Conservation (phyloP, 805 yeast genomes). For the Zygosaccharomyces bisporus region DNA sequence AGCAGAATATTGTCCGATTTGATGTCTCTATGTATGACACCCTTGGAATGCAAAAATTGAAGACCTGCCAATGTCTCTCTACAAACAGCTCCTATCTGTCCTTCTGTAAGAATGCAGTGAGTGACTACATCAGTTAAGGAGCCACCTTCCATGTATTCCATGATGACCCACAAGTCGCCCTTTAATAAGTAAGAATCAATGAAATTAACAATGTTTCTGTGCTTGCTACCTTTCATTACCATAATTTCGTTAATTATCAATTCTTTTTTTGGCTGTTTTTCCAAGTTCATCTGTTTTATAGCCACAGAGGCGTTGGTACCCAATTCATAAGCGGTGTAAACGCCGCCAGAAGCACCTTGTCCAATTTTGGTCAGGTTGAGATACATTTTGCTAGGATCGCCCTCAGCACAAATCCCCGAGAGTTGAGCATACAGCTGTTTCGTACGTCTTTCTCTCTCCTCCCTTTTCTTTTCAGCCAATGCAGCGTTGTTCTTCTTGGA, state of each 20-base stretch:
- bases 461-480: constrained; percentile 68
- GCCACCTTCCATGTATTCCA: constrained; percentile 99
- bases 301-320: constrained; percentile 67
- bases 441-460: constrained; percentile 69
- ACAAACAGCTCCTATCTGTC: constrained; percentile 92
- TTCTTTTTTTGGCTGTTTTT: constrained; percentile 93
- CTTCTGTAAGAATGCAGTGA: constrained; percentile 82
- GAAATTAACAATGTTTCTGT: constrained; percentile 89
- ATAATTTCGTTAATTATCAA: constrained; percentile 89
- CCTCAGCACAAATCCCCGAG: constrained; percentile 71
- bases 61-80: constrained; percentile 86
- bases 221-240: constrained; percentile 91
- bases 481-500: constrained; percentile 30
- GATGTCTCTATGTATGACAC: constrained; percentile 93
- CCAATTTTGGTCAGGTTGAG: constrained; percentile 78
- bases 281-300: constrained; percentile 92
- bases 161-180: constrained; percentile 90
- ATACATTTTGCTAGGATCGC: constrained; percentile 75
- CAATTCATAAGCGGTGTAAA: constrained; percentile 75
- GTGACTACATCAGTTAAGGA: constrained; percentile 93
- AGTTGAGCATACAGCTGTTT: constrained; percentile 68
- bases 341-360: constrained; percentile 98
- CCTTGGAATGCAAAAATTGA: constrained; percentile 82
- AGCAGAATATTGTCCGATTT: constrained; percentile 90
- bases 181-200: constrained; percentile 76